Conservation (phyloP, 2,329 filamentous ascomycete species). For the Stachybotrys chartarum region DNA sequence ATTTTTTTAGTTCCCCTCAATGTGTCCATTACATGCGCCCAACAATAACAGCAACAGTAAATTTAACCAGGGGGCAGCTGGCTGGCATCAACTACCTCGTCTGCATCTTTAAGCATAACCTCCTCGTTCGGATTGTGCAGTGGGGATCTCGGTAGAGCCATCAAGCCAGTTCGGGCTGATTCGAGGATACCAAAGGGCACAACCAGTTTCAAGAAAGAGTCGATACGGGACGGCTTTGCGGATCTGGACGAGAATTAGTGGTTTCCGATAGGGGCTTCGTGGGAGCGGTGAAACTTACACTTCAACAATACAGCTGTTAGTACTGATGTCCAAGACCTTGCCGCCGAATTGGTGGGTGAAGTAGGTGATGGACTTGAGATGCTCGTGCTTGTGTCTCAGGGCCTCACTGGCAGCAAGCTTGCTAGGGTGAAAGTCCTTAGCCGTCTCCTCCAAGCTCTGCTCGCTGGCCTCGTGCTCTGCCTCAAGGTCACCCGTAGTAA, state of each 20-base stretch:
- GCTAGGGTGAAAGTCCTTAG: slow-evolving; percentile 80
- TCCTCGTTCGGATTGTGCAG: slow-evolving; percentile 69
- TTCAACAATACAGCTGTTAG: slow-evolving; percentile 97
- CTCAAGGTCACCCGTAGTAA: slow-evolving; percentile 49
- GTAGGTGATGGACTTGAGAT: slow-evolving; percentile 92
- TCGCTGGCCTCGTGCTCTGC: slow-evolving; percentile 25
- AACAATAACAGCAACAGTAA: slow-evolving; percentile 5
- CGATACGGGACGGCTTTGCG: slow-evolving; percentile 87
- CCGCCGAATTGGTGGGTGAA: slow-evolving; percentile 96
- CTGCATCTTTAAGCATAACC: slow-evolving; percentile 70
- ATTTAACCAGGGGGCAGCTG: slow-evolving; percentile 80
- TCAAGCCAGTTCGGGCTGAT: slow-evolving; percentile 89
- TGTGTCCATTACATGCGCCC: slow-evolving; percentile 1
- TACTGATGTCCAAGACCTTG: slow-evolving; percentile 96
- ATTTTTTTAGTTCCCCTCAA: neutral
- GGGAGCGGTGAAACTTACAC: slow-evolving; percentile 53
- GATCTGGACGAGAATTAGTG: slow-evolving; percentile 47
- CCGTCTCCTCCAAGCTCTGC: slow-evolving; percentile 36
- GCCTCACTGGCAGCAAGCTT: slow-evolving; percentile 82
- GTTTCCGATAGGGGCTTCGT: neutral
- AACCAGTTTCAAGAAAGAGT: slow-evolving; percentile 96
- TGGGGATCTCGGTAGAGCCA: slow-evolving; percentile 92
- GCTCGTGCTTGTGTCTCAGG: slow-evolving; percentile 92
- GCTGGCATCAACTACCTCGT: slow-evolving; percentile 92
- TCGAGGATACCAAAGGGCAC: slow-evolving; percentile 93